phyloP scores from a whole-genome alignment of 169 alveolate species.

The Neospora caninum region DNA sequence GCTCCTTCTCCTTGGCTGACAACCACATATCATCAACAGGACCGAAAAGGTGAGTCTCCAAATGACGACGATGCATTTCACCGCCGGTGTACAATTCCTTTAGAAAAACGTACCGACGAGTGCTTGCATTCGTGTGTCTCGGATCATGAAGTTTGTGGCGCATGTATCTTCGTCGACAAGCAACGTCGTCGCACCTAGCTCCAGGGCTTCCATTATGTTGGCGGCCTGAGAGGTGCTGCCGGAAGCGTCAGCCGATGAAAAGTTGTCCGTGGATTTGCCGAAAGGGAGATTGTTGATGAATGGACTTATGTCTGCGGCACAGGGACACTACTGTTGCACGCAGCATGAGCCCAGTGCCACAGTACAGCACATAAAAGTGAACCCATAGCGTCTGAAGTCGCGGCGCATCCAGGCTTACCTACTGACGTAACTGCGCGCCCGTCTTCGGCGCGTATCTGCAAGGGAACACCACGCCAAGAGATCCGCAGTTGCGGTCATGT shows the following conservation, averaged over 20 bases:
- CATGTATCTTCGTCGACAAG: slow-evolving; percentile 82
- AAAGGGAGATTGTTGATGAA: slow-evolving; percentile 78
- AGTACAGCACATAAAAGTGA: neutral
- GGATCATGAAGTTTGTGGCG: slow-evolving; percentile 77
- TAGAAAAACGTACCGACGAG: slow-evolving; percentile 61
- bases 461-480: neutral
- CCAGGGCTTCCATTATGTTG: slow-evolving; percentile 81
- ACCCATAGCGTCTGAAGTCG: too few relatives aligned
- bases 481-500: neutral
- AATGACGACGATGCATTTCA: neutral
- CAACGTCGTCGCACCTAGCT: slow-evolving; percentile 76
- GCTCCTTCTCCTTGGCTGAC: slow-evolving; percentile 72
- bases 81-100: too few relatives aligned
- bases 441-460: slow-evolving; percentile 67
- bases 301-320: slow-evolving; percentile 76
- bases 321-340: neutral
- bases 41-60: neutral
- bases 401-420: slow-evolving; percentile 16
- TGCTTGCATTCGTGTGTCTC: slow-evolving; percentile 70
- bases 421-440: slow-evolving; percentile 61
- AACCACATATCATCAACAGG: neutral
- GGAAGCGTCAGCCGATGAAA: slow-evolving; percentile 76
- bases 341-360: neutral
- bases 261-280: slow-evolving; percentile 68
- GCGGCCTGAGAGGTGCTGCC: slow-evolving; percentile 86